Base-by-base conservation (phyloP, 176 grass and related monocot genomes). In the Puya raimondii region DNA sequence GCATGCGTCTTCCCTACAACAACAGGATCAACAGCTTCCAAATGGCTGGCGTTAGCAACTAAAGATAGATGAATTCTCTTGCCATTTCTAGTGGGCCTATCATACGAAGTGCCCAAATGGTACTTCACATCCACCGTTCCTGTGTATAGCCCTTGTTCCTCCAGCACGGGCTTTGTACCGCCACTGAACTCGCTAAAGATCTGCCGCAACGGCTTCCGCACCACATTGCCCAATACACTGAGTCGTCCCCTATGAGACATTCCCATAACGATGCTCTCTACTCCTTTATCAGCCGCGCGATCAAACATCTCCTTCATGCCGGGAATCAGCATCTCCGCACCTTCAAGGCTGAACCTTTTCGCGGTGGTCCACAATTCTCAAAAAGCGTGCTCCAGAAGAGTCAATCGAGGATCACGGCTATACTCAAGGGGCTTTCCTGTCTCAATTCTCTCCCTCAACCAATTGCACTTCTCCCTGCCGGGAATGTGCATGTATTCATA, bases 241-340 rank as follows among this genome's bases (percentile, higher is more conserved):
- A 96, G 73, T 79, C 92, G 89, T n/a, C 92, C 92, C 69, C 92
- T 88, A 74, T 96, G 92, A n/a, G 92, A 83, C 92, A 96, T 96
- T 48, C 92, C 92, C 25, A 96, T 91, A 56, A 91, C 92, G 47
- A 96, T 96, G 76, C 61, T 91, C 80, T 96, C 85, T 0, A 96
- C 88, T 0, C 92, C 92, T 0, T 78, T 25, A 53, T 91, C 88
- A 11, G 92, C 88, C 0, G 92, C 77, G 72, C 92, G 80, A 12
- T 96, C 92, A 0, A 96, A 96, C 85, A 96, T 91, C 78, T 96
- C 92, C 64, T 96, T 96, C 92, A 96, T 96, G 4, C 92, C 92
- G 0, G 92, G 92, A 29, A 96, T 91, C 15, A 96, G 79, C 3
- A 85, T 91, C 82, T 96, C 92, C 0, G 80, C 88, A 14, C 92